Conservation (phyloP, 805 yeast species). For the Saccharomycopsis guyanensis region DNA sequence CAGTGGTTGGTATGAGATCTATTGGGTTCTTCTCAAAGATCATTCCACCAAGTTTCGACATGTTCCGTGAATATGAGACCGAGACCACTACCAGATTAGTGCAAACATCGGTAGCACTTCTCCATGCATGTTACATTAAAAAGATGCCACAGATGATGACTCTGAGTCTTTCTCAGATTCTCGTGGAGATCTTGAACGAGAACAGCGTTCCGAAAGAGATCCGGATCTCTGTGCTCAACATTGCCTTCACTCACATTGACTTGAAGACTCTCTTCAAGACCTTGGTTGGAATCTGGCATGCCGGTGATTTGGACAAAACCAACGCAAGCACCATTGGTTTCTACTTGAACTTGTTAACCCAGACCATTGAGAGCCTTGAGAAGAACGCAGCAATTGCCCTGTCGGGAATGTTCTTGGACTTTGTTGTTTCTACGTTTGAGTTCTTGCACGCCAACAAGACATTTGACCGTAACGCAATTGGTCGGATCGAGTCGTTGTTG, state of each 20-base stretch:
- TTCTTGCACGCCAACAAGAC: conserved; percentile 30
- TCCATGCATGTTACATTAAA: conserved; percentile 68
- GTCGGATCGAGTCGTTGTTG: conserved; percentile 72
- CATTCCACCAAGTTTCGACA: conserved; percentile 61
- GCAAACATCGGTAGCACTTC: conserved; percentile 63
- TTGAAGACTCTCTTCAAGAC: conserved; percentile 53
- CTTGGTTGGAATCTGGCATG: conserved; percentile 56
- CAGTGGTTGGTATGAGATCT: conserved; percentile 74
- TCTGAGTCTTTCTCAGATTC: conserved; percentile 56
- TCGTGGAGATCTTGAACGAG: conserved; percentile 50
- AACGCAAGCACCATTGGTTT: conserved; percentile 48
- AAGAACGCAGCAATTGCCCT: conserved; percentile 60
- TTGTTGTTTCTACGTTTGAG: conserved; percentile 66
- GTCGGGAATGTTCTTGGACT: conserved; percentile 57
- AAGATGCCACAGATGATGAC: conserved; percentile 81
- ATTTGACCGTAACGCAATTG: conserved; percentile 65
- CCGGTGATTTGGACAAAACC: conserved; percentile 31
- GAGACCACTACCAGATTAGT: conserved; percentile 33
- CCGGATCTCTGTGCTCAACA: conserved; percentile 53
- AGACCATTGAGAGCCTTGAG: conserved; percentile 56
- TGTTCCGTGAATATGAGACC: conserved; percentile 37
- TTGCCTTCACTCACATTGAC: conserved; percentile 62
- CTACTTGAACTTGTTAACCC: conserved; percentile 59
- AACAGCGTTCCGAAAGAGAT: conserved; percentile 50
- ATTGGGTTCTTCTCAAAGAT: conserved; percentile 82